Evolutionary conservation across 108 stramenopile species (phyloP).

Genomic region (Stephanodiscus triporus): DNA sequence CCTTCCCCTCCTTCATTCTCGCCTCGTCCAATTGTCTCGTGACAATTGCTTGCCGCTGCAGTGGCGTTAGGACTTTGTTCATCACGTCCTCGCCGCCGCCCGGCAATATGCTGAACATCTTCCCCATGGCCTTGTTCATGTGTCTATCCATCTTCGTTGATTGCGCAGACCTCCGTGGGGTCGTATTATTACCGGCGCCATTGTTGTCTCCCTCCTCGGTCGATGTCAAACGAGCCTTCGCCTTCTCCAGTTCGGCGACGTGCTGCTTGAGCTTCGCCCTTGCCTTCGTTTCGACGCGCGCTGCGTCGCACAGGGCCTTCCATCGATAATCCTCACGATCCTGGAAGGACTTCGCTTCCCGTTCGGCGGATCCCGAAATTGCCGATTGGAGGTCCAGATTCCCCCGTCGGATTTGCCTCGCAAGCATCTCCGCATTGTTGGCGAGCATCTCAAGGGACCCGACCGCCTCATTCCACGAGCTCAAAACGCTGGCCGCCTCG

Average conservation of each 20-base stretch:
- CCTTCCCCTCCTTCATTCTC: constrained; percentile 59
- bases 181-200: constrained; percentile 6
- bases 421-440: constrained; percentile 32
- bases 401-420: constrained; percentile 34
- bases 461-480: constrained; percentile 48
- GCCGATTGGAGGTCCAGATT: constrained; percentile 48
- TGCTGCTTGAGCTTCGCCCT: constrained; percentile 56
- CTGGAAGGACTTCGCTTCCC: constrained; percentile 46
- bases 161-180: constrained; percentile 15
- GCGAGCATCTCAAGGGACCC: constrained; percentile 50
- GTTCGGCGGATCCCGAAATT: constrained; percentile 45
- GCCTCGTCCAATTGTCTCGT: constrained; percentile 59
- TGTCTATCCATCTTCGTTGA: constrained; percentile 29
- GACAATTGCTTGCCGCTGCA: constrained; percentile 56
- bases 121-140: constrained; percentile 63
- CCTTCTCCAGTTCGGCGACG: constrained; percentile 54
- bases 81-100: constrained; percentile 75
- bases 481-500: constrained; percentile 13
- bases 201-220: constrained; percentile 30
- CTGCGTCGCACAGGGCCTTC: constrained; percentile 77
- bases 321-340: constrained; percentile 67
- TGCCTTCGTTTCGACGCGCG: constrained; percentile 61
- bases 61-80: constrained; percentile 66
- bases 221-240: constrained; percentile 59
- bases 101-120: constrained; percentile 61